Percentiles rank a stretch among this genome's conserved stretches.
These are phyloP conservation scores for Atalantia buxifolia DNA, from an alignment of 345 rosid species.

Conservation along the genomic window DNA sequence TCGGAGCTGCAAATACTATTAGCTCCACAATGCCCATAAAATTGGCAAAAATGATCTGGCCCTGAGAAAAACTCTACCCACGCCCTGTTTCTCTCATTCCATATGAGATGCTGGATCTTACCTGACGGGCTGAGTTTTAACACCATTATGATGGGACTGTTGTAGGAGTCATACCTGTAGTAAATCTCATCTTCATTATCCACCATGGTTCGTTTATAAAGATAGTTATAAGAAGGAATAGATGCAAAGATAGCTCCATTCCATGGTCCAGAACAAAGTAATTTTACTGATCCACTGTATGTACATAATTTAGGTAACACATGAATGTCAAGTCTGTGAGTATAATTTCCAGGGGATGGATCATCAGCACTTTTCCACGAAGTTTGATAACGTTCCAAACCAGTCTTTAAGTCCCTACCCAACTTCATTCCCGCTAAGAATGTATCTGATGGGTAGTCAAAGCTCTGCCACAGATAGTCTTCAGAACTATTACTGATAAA, in stretches of 20 bases:
- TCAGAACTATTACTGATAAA: not conserved
- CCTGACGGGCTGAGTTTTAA: not conserved
- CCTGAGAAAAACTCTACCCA: constrained; percentile 6
- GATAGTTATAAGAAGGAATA: not conserved
- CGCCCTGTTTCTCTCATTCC: constrained; percentile 10
- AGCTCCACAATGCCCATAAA: constrained; percentile 21
- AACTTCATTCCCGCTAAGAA: constrained; percentile 20
- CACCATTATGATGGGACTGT: not conserved
- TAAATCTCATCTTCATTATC: constrained; percentile 1
- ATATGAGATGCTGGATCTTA: not conserved
- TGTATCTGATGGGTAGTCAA: constrained; percentile 15
- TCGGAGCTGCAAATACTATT: constrained; percentile 23
- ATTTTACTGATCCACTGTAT: not conserved
- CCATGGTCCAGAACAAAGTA: constrained; percentile 19
- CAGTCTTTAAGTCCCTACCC: constrained; percentile 3
- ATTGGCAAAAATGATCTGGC: constrained; percentile 23
- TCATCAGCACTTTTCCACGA: constrained; percentile 23
- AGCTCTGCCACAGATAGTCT: constrained; percentile 22
- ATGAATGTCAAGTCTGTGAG: not conserved
- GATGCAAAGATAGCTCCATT: constrained; percentile 34
- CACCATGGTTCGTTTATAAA: constrained; percentile 5
- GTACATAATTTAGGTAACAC: constrained; percentile 24
- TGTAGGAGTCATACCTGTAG: constrained; percentile 14
- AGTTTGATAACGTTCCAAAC: not conserved
- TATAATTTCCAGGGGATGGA: constrained; percentile 8